Evolutionary conservation across 306 rosid genomes (phyloP).

Genomic region (Castanea crenata): DNA sequence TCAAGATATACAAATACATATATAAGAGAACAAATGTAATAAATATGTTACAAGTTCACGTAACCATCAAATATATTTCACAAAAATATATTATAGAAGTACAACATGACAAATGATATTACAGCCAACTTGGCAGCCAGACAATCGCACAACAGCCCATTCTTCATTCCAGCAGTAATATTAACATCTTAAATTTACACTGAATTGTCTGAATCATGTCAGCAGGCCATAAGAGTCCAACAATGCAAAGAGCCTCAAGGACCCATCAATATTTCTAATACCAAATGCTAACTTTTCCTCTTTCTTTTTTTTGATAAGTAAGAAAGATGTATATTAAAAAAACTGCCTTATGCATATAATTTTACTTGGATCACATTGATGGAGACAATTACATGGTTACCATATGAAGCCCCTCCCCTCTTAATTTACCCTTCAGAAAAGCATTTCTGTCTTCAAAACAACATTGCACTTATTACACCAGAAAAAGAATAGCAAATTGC

Average conservation of each 20-base stretch:
- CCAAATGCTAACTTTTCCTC: neutral
- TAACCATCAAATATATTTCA: neutral
- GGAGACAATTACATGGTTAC: neutral
- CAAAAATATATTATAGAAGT: neutral
- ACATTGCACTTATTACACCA: neutral
- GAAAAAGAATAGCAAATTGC: neutral
- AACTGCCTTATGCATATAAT: neutral
- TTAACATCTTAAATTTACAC: neutral
- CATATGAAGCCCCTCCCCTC: neutral
- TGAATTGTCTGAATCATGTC: neutral
- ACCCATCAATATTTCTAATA: neutral
- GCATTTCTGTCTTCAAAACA: neutral
- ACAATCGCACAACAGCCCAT: neutral
- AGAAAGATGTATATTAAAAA: neutral
- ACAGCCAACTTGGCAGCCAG: neutral
- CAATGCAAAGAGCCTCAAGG: neutral
- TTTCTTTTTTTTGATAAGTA: too few relatives aligned
- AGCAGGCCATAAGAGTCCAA: neutral
- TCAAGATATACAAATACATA: neutral
- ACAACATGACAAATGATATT: neutral
- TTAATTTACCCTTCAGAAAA: neutral
- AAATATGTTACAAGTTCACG: neutral
- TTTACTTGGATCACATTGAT: neutral
- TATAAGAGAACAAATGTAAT: neutral
- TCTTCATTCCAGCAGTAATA: neutral